Base-by-base conservation (phyloP, 1,284 basidiomycete species). In the Tremellales sp. region DNA sequence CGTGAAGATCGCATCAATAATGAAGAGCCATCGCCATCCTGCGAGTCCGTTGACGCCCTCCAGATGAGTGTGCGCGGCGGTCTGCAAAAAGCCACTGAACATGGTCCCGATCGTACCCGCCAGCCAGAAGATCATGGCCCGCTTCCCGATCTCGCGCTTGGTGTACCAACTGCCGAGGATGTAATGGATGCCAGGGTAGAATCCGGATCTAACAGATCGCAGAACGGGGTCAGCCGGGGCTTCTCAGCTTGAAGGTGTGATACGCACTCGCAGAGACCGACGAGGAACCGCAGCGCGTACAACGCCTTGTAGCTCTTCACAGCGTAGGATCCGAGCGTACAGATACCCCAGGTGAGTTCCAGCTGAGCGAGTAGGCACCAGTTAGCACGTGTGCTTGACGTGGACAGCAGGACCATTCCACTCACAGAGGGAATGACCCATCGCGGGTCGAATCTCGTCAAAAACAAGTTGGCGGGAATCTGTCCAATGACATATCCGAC, bases 401-500 rank as follows among this genome's bases (percentile, higher is more conserved):
- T 14, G 9, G 43, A 21, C 21, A 27, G 9, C n/a, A 22, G 6
- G 39, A 16, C 9, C 9, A 14, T 16, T 14, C 19, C 46, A 59
- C 43, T 45, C 33, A 50, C 29, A n/a, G 47, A 13, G 2, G 61
- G 60, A 24, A 65, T 58, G 16, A 66, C 61, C 44, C 48, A 69
- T 35, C 64, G 58, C 5, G 70, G 64, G 4, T 61, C 60, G 22
- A 72, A 51, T 10, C 65, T 48, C 0, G 66, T 71, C 4, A 71
- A 49, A 18, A 70, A 43, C 3, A 69, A 34, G 42, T 67, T 66
- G 28, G 55, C 53, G 0, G 68, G 70, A 8, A 72, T 60, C 47
- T 68, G 61, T 13, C 60, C 64, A 27, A 66, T 50, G 8, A 60
- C 61, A 40, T 69, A 69, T 25, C 69, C 69, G 5, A 61, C 61